Evolutionary conservation across 192 early-diverging fungal species (phyloP).

Genomic region (Radiomyces spectabilis): DNA sequence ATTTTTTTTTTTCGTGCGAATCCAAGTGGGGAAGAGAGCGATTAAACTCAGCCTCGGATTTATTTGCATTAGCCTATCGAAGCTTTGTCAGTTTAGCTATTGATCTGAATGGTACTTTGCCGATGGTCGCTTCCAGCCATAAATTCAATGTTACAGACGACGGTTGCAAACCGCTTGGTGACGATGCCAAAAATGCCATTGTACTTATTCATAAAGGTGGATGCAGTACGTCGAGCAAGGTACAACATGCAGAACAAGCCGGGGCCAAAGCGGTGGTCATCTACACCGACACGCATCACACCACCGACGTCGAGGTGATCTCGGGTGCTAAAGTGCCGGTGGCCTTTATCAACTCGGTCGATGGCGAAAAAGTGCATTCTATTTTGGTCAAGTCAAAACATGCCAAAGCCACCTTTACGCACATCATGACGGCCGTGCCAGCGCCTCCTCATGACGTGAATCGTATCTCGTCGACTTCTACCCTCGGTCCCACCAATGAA

Average conservation of each 20-base stretch:
- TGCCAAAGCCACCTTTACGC: constrained; percentile 7
- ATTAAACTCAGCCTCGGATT: background rate
- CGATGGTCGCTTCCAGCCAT: constrained; percentile 32
- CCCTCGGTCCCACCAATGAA: constrained; percentile 64
- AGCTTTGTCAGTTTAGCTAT: constrained; percentile 3
- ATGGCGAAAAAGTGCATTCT: background rate
- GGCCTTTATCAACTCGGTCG: constrained; percentile 6
- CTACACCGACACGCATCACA: constrained; percentile 33
- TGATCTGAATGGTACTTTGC: background rate
- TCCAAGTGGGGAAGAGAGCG: too few relatives aligned
- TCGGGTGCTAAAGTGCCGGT: constrained; percentile 5
- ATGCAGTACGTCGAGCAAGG: constrained; percentile 38
- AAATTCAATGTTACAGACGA: constrained; percentile 31
- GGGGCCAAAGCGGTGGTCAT: constrained; percentile 43
- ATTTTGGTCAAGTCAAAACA: background rate
- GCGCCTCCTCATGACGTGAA: background rate
- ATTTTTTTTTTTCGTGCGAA: too few relatives aligned
- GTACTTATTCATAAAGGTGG: constrained; percentile 36
- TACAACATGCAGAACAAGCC: constrained; percentile 29
- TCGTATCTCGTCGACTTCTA: constrained; percentile 58
- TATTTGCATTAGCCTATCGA: constrained; percentile 7
- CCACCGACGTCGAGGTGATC: constrained; percentile 1
- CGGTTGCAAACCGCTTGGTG: constrained; percentile 31
- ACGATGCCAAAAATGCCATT: constrained; percentile 25
- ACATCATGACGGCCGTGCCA: background rate